Evolutionary conservation across 371 early-diverging fungal species (phyloP).

Genomic region (Zychaea mexicana): DNA sequence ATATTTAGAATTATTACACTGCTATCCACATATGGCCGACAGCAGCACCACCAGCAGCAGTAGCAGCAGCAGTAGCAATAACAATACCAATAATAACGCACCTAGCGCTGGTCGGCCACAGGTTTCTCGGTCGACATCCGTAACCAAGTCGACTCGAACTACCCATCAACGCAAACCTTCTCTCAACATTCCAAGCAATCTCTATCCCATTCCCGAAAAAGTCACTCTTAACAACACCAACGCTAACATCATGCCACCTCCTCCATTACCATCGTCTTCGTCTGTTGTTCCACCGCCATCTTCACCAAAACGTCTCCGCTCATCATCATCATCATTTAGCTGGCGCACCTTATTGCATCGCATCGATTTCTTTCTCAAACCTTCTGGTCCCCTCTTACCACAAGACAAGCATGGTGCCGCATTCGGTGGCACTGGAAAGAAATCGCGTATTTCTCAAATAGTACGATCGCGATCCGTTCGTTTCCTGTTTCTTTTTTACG

Average conservation of each 20-base stretch:
- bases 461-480: conserved; percentile 29
- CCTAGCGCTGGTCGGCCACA: not conserved
- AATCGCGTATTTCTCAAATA: conserved; percentile 12
- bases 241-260: conserved; percentile 1
- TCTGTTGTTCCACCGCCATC: not conserved
- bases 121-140: conserved; percentile 25
- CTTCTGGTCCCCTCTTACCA: conserved; percentile 40
- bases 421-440: conserved; percentile 42
- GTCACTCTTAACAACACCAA: not conserved
- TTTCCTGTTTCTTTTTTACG: conserved; percentile 38
- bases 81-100: no score
- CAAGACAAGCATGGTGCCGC: conserved; percentile 41
- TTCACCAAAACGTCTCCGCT: not conserved
- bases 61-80: not conserved
- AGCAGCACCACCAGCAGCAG: not conserved
- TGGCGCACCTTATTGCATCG: not conserved
- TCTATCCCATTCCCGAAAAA: conserved; percentile 25
- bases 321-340: not conserved
- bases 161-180: conserved; percentile 35
- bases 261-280: not conserved
- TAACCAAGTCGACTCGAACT: conserved; percentile 21
- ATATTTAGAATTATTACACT: no score
- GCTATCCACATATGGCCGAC: not conserved
- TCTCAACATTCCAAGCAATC: conserved; percentile 14
- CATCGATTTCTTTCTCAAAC: conserved; percentile 27